Base-by-base conservation (phyloP, 2,329 filamentous ascomycete genomes). In the Dryadomyces sulphureus region DNA sequence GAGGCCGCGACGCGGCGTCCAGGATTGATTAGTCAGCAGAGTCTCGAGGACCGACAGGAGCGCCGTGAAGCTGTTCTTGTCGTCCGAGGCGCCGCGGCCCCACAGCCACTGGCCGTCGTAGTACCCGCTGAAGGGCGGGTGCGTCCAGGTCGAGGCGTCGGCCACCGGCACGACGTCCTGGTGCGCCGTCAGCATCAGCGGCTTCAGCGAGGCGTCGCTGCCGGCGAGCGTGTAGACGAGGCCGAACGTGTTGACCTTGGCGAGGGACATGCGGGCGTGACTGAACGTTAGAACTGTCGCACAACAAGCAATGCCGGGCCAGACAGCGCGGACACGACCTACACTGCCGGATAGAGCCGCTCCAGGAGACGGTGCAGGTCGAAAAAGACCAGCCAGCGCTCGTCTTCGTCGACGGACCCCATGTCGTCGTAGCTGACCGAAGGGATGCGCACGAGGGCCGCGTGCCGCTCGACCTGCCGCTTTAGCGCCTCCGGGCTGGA, bases 121-220 rank as follows among this genome's bases (percentile, higher is more conserved):
- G 51, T 66, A 54, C 7, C 73, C 76, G n/a, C 67, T 67, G 53
- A 72, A 81, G 0, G 77, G 77, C 1, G 74, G 71, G 57, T 80
- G 60, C 0, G 67, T 75, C 77, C 77, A 81, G 36, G 71, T 62
- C 0, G 69, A 72, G 5, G 70, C 63, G 6, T 68, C 63, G 2
- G 65, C 65, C 0, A 77, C 75, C 2, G 76, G 76, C 2, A 82
- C 77, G 8, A 78, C 75, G 55, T 81, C 78, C 55, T 79, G 75
- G 56, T 81, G 77, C 1, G 75, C 77, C 65, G 78, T 73, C 34
- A 81, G 61, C 20, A 81, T 59, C 4, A 70, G 67, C 0, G 76
- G 75, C 57, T 73, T 75, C 34, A 77, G 58, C 1, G 54, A 56
- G 2, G 57, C 49, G 32, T 77, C 62, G 7, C 61, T 65, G 4